Evolutionary conservation across 768 basidiomycete species (phyloP).

Genomic region (Roridomyces roridus): DNA sequence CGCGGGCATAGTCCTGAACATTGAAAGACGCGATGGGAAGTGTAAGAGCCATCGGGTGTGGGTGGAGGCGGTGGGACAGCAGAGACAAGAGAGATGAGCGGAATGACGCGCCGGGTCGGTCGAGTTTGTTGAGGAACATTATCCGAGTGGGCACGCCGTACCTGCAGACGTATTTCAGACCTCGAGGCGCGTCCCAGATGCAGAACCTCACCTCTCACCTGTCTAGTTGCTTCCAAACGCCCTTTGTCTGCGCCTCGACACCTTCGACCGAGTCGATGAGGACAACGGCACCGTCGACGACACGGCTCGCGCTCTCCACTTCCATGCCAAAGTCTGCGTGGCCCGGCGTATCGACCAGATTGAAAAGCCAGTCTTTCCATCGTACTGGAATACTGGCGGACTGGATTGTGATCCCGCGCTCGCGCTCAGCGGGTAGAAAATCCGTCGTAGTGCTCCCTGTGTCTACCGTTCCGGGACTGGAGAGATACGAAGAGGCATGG

Average conservation of each 20-base stretch:
- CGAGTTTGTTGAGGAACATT: constrained; percentile 87
- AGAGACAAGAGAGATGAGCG: constrained; percentile 74
- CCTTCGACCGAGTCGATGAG: constrained; percentile 91
- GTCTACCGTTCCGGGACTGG: constrained; percentile 82
- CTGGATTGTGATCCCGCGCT: constrained; percentile 91
- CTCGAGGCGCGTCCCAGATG: constrained; percentile 3
- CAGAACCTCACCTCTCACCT: constrained; percentile 58
- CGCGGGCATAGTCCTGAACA: constrained; percentile 65
- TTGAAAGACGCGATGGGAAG: constrained; percentile 84
- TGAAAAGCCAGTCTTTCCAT: constrained; percentile 87
- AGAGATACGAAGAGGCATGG: constrained; percentile 74
- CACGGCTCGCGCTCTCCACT: constrained; percentile 90
- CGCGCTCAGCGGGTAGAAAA: constrained; percentile 87
- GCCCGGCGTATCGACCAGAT: constrained; percentile 89
- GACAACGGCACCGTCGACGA: constrained; percentile 89
- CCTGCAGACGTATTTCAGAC: constrained; percentile 42
- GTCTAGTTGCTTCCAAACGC: constrained; percentile 88
- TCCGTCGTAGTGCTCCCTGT: constrained; percentile 91
- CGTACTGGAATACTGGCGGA: constrained; percentile 89
- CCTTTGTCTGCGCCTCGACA: constrained; percentile 89
- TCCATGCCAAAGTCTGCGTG: constrained; percentile 98
- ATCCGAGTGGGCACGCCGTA: constrained; percentile 82
- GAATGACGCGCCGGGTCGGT: constrained; percentile 86
- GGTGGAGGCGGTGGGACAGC: constrained; percentile 76
- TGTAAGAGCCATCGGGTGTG: constrained; percentile 70